Conservation (phyloP, 768 basidiomycete genomes). For the Strobilomyces confusus region DNA sequence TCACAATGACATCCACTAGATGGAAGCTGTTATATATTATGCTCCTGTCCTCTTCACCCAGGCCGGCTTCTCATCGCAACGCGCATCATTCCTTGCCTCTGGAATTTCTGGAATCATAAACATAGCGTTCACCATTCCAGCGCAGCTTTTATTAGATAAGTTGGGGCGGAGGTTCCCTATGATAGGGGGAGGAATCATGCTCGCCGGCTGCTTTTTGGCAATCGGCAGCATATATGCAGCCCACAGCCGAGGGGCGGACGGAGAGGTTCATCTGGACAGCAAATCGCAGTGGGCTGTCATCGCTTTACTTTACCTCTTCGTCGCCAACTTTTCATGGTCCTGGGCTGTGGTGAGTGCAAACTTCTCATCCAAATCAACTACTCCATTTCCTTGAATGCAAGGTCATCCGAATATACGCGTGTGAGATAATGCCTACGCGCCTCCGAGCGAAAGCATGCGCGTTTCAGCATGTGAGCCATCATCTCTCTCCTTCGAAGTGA, state of each 20-base stretch:
- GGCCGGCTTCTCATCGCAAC: constrained; percentile 44
- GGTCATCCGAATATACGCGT: constrained; percentile 38
- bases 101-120: constrained; percentile 47
- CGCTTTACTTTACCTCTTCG: constrained; percentile 43
- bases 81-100: constrained; percentile 47
- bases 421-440: constrained; percentile 46
- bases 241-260: constrained; percentile 31
- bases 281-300: constrained; percentile 38
- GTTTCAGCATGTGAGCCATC: constrained; percentile 39
- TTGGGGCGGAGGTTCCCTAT: constrained; percentile 35
- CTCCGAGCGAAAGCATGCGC: constrained; percentile 44
- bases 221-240: constrained; percentile 44
- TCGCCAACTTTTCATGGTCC: constrained; percentile 38
- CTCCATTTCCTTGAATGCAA: constrained; percentile 4
- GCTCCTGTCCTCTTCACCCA: constrained; percentile 48
- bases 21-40: constrained; percentile 33
- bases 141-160: constrained; percentile 38
- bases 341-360: constrained; percentile 39
- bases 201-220: constrained; percentile 36
- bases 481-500: not conserved
- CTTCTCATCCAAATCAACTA: not conserved
- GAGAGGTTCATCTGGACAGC: constrained; percentile 20
- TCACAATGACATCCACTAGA: constrained; percentile 7
- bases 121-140: constrained; percentile 35
- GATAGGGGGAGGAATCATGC: constrained; percentile 41